These are phyloP conservation scores for Trichoderma brevicompactum DNA, from an alignment of 2,329 filamentous ascomycete genomes.

Conservation along the genomic window DNA sequence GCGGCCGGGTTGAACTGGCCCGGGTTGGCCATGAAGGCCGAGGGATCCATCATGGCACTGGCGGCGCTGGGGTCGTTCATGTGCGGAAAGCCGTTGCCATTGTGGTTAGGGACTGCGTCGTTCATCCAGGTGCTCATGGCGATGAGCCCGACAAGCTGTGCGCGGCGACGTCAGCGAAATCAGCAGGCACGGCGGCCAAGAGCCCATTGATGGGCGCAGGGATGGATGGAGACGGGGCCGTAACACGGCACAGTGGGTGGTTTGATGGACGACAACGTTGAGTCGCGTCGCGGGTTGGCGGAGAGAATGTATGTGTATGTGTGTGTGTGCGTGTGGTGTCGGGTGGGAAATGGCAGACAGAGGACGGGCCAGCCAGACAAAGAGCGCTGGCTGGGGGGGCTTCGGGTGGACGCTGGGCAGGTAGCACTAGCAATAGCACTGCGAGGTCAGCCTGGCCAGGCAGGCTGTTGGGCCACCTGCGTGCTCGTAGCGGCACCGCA, in stretches of 20 bases:
- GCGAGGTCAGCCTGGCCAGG: constrained; percentile 3
- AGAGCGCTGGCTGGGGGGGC: constrained; percentile 27
- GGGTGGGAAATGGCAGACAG: constrained; percentile 40
- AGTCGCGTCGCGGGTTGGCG: constrained; percentile 51
- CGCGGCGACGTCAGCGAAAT: constrained; percentile 52
- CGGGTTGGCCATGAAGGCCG: constrained; percentile 64
- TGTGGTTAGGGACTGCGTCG: constrained; percentile 70
- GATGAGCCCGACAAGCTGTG: constrained; percentile 51
- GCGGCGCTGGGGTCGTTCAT: constrained; percentile 64
- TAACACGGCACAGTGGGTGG: constrained; percentile 49
- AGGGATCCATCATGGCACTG: constrained; percentile 67
- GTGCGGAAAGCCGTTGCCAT: constrained; percentile 70
- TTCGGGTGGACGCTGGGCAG: constrained; percentile 20
- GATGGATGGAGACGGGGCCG: constrained; percentile 51
- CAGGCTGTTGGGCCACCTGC: constrained; percentile 29
- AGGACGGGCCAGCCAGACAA: constrained; percentile 20
- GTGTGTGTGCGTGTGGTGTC: constrained; percentile 36
- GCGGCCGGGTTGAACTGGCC: constrained; percentile 62
- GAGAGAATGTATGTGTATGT: constrained; percentile 37
- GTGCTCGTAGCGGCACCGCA: constrained; percentile 24
- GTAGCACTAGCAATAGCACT: constrained; percentile 9
- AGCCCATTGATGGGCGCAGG: constrained; percentile 48
- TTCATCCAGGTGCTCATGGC: constrained; percentile 77
- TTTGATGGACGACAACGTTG: constrained; percentile 44
- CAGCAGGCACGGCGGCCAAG: constrained; percentile 44